These are phyloP conservation scores for Aureobasidium sp. DNA, from an alignment of 2,329 filamentous ascomycete genomes.

Conservation along the genomic window DNA sequence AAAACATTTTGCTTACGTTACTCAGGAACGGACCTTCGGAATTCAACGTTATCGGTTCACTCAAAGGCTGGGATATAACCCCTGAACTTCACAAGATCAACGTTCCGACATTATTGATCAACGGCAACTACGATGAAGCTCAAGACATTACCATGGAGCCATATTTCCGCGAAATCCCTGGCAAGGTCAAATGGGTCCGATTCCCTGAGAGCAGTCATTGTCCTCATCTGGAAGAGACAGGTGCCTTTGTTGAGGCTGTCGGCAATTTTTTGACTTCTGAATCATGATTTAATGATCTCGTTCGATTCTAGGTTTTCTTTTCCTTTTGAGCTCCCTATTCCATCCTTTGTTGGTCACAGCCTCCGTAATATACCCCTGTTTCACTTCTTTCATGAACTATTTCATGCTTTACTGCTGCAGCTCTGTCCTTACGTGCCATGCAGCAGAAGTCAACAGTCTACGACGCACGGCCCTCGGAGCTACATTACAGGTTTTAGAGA, in stretches of 20 bases:
- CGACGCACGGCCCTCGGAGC: too few species aligned
- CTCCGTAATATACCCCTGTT: slow-evolving; percentile 2
- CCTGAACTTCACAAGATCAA: slow-evolving; percentile 29
- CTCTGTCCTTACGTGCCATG: too few species aligned
- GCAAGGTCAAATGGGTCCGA: slow-evolving; percentile 33
- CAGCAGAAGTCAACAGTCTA: too few species aligned
- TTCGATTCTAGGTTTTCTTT: background rate
- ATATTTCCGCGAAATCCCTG: slow-evolving; percentile 29
- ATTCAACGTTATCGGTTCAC: slow-evolving; percentile 31
- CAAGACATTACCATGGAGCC: slow-evolving; percentile 28
- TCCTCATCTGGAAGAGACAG: slow-evolving; percentile 31
- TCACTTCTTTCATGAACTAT: background rate
- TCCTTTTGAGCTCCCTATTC: background rate
- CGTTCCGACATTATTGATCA: slow-evolving; percentile 33
- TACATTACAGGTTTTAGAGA: too few species aligned
- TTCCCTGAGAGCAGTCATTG: slow-evolving; percentile 27
- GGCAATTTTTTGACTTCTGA: slow-evolving; percentile 23
- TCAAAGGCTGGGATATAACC: slow-evolving; percentile 32
- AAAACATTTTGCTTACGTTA: slow-evolving; percentile 15
- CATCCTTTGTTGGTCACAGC: background rate
- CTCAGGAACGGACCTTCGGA: slow-evolving; percentile 31
- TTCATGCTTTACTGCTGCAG: background rate
- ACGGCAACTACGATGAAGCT: slow-evolving; percentile 35
- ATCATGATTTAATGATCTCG: background rate
- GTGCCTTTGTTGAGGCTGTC: slow-evolving; percentile 28